phyloP scores from a whole-genome alignment of 2,329 filamentous ascomycete species.

The Colletotrichum scovillei region DNA sequence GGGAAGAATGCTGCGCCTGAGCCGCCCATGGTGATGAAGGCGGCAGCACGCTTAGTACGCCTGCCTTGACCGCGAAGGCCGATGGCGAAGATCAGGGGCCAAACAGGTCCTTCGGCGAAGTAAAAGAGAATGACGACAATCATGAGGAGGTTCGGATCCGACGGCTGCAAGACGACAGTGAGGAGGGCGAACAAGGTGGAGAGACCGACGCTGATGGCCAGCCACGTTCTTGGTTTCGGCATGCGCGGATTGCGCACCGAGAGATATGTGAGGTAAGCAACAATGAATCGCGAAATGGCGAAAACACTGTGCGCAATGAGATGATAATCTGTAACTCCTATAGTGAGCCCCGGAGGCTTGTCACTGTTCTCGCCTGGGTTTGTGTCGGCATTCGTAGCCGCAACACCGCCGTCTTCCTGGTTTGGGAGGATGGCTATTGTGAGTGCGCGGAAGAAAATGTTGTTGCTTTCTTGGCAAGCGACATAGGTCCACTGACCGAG shows the following conservation, averaged over 20 bases:
- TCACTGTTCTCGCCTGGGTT: constrained; percentile 55
- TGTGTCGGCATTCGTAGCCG: constrained; percentile 46
- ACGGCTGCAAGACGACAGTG: constrained; percentile 56
- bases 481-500: constrained; percentile 84
- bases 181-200: constrained; percentile 69
- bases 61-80: constrained; percentile 83
- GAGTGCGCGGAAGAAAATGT: constrained; percentile 68
- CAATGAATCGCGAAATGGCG: constrained; percentile 77
- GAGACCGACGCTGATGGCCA: constrained; percentile 70
- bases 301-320: constrained; percentile 80
- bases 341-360: constrained; percentile 56
- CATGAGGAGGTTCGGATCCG: constrained; percentile 60
- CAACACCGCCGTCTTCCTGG: constrained; percentile 37
- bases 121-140: constrained; percentile 77
- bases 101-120: constrained; percentile 86
- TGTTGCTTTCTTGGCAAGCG: constrained; percentile 76
- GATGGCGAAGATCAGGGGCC: constrained; percentile 84
- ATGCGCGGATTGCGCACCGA: constrained; percentile 58
- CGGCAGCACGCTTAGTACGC: constrained; percentile 83
- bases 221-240: constrained; percentile 76
- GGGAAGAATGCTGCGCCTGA: constrained; percentile 80
- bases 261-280: constrained; percentile 72
- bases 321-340: constrained; percentile 73
- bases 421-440: constrained; percentile 54
- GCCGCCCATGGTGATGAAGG: constrained; percentile 81